Evolutionary conservation across 2,329 filamentous ascomycete genomes (phyloP), one percentile per base, ranked within the genome.

Genomic region (Raffaelea albimanens): DNA sequence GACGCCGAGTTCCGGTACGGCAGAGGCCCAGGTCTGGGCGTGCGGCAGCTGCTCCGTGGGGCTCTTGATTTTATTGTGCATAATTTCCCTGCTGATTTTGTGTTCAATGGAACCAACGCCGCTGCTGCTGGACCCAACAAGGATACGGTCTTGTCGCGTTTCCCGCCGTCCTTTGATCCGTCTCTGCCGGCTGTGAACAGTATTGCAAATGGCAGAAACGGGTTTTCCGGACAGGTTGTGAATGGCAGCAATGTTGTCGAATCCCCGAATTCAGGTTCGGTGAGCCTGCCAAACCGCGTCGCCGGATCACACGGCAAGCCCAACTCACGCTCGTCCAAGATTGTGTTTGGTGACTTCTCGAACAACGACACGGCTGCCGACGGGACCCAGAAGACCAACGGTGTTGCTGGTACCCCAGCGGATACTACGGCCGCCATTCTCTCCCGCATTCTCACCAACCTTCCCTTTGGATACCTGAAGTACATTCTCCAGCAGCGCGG

Each of bases 321-420:
- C 18, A 45, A 31, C 11, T 7, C 44, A 11, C 45, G 45, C 11
- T 46, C 52, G 14, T 39, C 52, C 2, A 40, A 72, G 52, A 86
- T 88, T 45, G 78, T 80, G 51, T 88, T 88, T 57, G 84, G 84
- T n/a, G 82, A 87, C 53, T 66, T 83, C 19, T 67, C 77, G 56
- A 29, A 29, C 25, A 29, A 29, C 13, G 25, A 29, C 7, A 7
- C 25, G 25, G 25, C 13, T 16, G 16, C 29, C 29, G 21, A 45
- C 22, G 34, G 16, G 14, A 19, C 8, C n/a, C 13, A 42, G 14
- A 25, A 20, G 34, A 18, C 23, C 22, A 19, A 16, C 22, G 20
- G 33, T 13, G n/a, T 19, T 21, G 9, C 16, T 16, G 33, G 4
- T 9, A 29, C 44, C 1, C 16, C 14, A 7, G 3, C 23, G 10